Base-by-base conservation (phyloP, 129 eudicot genomes). In the Helichrysum umbraculigerum region DNA sequence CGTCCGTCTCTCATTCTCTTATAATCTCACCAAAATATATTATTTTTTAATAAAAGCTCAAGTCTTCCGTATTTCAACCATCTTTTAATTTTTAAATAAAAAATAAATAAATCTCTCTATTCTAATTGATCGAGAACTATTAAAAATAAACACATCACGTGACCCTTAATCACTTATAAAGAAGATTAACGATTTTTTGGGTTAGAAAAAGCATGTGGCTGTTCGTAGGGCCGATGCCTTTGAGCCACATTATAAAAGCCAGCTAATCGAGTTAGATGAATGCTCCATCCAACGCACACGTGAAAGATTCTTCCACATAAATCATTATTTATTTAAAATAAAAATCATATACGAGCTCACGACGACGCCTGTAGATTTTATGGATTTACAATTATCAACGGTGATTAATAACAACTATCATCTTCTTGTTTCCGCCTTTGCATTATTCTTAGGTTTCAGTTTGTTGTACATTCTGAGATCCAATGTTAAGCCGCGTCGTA, bases 351-450 rank as follows among this genome's bases (percentile, higher is more conserved):
- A 61, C 32, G n/a, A 62, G 67, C 67, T 35, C 72, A 15, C 61
- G 29, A 15, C 61, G 29, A 9, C 54, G n/a, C 54, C 54, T 47
- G 6, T 47, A 14, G 17, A 19, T 59, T 50, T 39, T 59, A 72
- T 77, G 81, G 76, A 76, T 63, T 39, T 78, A 56, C 30, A 20
- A 16, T 78, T 35, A 50, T 70, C 76, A 47, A 30, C 81, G 75
- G 21, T 68, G 76, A 77, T 70, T 17, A 82, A 78, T 68, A 82
- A 77, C 71, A 86, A 72, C 69, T 56, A 73, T 44, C 79, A 21
- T 74, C 71, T 80, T 58, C 78, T 84, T 65, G 7, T 81, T 15
- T 81, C 87, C 17, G 82, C 81, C 44, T 58, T 82, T 28, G 85
- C 86, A 17, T 80, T 85, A 3, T 14, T 89, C 22, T 70, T 83